Evolutionary conservation across 129 eudicot genomes (phyloP), one percentile per base, ranked within the genome.

Genomic region (Escallonia rubra): DNA sequence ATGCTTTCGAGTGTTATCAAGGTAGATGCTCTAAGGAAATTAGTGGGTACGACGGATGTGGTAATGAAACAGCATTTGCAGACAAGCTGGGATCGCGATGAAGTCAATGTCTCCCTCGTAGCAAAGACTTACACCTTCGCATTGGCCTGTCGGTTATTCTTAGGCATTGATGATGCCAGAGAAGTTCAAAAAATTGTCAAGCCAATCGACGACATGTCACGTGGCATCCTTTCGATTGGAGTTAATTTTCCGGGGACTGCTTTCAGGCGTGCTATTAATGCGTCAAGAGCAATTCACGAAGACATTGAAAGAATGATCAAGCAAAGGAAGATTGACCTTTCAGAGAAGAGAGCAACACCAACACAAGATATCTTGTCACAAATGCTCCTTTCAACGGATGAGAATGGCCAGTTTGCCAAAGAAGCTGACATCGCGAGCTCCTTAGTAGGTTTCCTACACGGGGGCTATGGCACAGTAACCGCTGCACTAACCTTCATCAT

Each of bases 241-340:
- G 66, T 74, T n/a, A 50, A 74, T 48, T 6, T 74, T 0, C 78
- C 78, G 1, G 78, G 72, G 10, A 65, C 72, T 8, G 59, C 52
- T 50, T 57, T 74, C n/a, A 50, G 39, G 4, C 48, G 67, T 5
- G 78, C 72, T 8, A 57, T 74, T 14, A 66, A 74, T 3, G 66
- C 66, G 5, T 15, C 60, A 7, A 74, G 41, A n/a, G 46, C 12
- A 7, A 48, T 74, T 5, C 49, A 67, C 2, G n/a, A 47, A 58
- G 66, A 58, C 6, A 7, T 65, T 42, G 42, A 40, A 14, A 44
- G n/a, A 5, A 38, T 74, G 42, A 42, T 74, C 7, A 74, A 64
- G 66, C 41, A 34, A 46, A 65, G 78, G 34, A 74, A 66, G 23
- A n/a, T 48, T 8, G 78, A 65, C 39, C 47, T 70, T 41, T n/a